Evolutionary conservation across 306 rosid genomes (phyloP).

Genomic region (Neltuma alba): DNA sequence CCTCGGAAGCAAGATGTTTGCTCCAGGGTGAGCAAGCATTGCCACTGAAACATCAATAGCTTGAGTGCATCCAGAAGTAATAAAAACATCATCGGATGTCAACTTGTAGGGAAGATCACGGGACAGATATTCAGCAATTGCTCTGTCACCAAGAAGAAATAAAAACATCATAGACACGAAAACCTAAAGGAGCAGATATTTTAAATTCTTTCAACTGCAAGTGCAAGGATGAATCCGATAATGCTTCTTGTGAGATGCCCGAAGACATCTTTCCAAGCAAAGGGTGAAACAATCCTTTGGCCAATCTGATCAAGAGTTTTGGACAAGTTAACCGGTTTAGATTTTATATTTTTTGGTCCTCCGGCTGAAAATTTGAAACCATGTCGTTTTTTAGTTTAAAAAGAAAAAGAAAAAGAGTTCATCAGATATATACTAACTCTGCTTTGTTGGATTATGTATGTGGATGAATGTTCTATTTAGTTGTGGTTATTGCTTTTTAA

Average conservation of each 20-base stretch:
- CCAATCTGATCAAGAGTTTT: too few relatives aligned
- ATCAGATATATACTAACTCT: too few relatives aligned
- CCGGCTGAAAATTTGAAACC: too few relatives aligned
- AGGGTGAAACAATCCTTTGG: too few relatives aligned
- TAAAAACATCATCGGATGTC: slow-evolving; percentile 79
- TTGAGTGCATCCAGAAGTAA: slow-evolving; percentile 96
- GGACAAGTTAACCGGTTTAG: too few relatives aligned
- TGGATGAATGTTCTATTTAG: too few relatives aligned
- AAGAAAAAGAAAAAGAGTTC: too few relatives aligned
- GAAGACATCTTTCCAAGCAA: slow-evolving; percentile 14
- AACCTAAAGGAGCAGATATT: not conserved
- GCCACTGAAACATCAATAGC: slow-evolving; percentile 90
- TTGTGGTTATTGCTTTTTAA: too few relatives aligned
- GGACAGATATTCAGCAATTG: slow-evolving; percentile 85
- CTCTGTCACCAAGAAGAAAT: slow-evolving; percentile 47
- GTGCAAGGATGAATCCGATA: slow-evolving; percentile 9
- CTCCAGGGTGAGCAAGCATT: slow-evolving; percentile 82
- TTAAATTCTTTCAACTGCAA: not conserved
- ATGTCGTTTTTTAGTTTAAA: too few relatives aligned
- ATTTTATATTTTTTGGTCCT: too few relatives aligned
- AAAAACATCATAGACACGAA: not conserved
- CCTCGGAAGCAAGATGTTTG: slow-evolving; percentile 89
- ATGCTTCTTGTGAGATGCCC: not conserved
- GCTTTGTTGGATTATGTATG: too few relatives aligned
- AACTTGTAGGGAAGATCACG: slow-evolving; percentile 82